Percentiles rank a stretch among this genome's conserved stretches.
phyloP scores from a whole-genome alignment of 2,329 filamentous ascomycete genomes.

The Ophiobolus disseminans region DNA sequence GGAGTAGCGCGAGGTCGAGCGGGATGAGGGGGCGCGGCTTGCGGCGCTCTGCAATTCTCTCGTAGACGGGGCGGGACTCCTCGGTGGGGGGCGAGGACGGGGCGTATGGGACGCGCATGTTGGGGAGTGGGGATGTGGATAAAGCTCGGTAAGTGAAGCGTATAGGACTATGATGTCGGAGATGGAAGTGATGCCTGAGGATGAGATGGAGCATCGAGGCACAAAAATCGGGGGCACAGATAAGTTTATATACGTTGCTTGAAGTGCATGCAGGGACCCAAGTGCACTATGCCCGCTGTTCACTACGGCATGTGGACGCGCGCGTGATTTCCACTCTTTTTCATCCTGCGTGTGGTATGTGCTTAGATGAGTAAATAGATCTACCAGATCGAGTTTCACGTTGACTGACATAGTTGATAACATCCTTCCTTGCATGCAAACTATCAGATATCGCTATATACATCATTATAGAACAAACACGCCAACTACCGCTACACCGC shows the following conservation, averaged over 20 bases:
- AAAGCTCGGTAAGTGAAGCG: not conserved
- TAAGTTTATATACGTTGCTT: conserved; percentile 6
- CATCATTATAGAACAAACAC: conserved; percentile 15
- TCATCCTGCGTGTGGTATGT: no score
- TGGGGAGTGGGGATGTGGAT: conserved; percentile 16
- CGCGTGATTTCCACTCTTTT: no score
- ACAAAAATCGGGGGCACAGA: conserved; percentile 1
- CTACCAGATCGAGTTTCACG: no score
- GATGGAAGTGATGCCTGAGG: not conserved
- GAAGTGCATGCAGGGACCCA: conserved; percentile 7
- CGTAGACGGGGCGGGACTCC: conserved; percentile 57
- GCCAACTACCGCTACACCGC: conserved; percentile 11
- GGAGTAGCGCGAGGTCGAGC: conserved; percentile 63
- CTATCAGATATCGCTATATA: conserved; percentile 16
- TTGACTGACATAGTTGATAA: no score
- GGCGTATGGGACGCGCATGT: conserved; percentile 65
- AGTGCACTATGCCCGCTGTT: not conserved
- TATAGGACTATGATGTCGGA: not conserved
- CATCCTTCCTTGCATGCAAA: not conserved
- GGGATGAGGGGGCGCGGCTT: conserved; percentile 61
- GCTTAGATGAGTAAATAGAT: no score
- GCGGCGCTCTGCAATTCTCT: conserved; percentile 61
- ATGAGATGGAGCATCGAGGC: not conserved
- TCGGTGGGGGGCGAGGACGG: conserved; percentile 56
- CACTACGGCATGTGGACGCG: not conserved